phyloP scores from a whole-genome alignment of 1,284 basidiomycete species.

The Volvariella volvacea region DNA sequence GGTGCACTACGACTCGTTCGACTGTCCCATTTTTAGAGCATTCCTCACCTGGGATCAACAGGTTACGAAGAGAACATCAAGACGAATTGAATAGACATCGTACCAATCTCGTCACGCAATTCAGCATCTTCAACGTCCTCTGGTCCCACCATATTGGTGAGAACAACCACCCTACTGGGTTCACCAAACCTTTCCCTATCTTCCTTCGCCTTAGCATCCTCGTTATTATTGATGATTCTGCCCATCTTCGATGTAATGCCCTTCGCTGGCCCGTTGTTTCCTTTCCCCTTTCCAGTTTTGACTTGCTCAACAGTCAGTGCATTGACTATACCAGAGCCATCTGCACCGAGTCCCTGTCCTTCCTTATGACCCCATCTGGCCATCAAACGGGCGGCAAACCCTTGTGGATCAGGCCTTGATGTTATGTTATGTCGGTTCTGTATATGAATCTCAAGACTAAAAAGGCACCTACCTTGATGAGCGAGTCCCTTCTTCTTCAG shows the following conservation, averaged over 20 bases:
- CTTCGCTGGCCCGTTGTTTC: slow-evolving; percentile 25
- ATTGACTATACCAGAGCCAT: slow-evolving; percentile 81
- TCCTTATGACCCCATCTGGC: slow-evolving; percentile 93
- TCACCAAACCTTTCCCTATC: slow-evolving; percentile 79
- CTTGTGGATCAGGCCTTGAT: slow-evolving; percentile 54
- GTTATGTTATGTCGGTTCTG: background rate
- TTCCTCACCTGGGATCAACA: slow-evolving; percentile 59
- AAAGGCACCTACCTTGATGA: background rate
- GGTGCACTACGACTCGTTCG: slow-evolving; percentile 81
- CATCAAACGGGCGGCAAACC: slow-evolving; percentile 78
- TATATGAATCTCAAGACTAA: background rate
- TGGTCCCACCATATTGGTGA: slow-evolving; percentile 81
- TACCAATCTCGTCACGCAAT: slow-evolving; percentile 80
- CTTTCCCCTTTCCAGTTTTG: slow-evolving; percentile 32
- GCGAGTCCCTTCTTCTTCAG: slow-evolving; percentile 15
- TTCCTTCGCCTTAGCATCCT: slow-evolving; percentile 66
- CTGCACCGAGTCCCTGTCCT: slow-evolving; percentile 83
- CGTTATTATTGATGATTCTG: slow-evolving; percentile 82
- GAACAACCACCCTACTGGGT: slow-evolving; percentile 79
- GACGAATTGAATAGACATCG: too few species aligned
- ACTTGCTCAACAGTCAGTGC: slow-evolving; percentile 78
- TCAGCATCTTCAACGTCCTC: slow-evolving; percentile 85
- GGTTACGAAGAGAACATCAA: slow-evolving; percentile 4
- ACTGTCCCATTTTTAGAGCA: slow-evolving; percentile 88
- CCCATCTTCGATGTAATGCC: slow-evolving; percentile 62